Evolutionary conservation across 1,284 basidiomycete genomes (phyloP).

Genomic region (Mrakiaceae sp.): DNA sequence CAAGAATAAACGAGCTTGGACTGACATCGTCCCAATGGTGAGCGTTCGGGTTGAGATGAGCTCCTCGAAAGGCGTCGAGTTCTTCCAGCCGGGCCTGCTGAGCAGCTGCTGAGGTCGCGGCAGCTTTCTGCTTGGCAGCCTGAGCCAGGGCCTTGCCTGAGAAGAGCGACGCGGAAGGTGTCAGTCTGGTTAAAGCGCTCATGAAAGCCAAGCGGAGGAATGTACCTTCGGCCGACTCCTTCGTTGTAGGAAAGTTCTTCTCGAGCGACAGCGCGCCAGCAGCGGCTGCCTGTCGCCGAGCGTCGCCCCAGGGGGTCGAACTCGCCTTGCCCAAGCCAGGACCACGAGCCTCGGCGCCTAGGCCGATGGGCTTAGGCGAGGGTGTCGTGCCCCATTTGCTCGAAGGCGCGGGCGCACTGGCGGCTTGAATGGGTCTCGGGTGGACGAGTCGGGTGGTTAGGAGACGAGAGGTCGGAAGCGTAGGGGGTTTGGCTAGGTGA

Average conservation of each 20-base stretch:
- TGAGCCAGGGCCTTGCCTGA: conserved; percentile 31
- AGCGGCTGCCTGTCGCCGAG: too few species aligned
- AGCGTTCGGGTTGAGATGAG: conserved; percentile 79
- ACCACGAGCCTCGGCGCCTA: too few species aligned
- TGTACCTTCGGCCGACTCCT: conserved; percentile 72
- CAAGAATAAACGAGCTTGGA: conserved; percentile 19
- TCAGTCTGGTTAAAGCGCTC: conserved; percentile 1
- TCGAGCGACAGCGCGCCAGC: conserved; percentile 35
- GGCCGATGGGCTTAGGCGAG: conserved; percentile 26
- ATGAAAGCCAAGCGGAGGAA: conserved; percentile 16
- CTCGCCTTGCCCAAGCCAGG: too few species aligned
- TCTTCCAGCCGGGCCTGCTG: conserved; percentile 47
- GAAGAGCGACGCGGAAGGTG: background rate
- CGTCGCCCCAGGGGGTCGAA: too few species aligned
- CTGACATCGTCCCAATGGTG: conserved; percentile 93
- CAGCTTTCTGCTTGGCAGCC: conserved; percentile 28
- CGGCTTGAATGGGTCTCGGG: conserved; percentile 63
- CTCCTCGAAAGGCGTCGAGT: conserved; percentile 76
- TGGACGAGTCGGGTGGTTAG: conserved; percentile 60
- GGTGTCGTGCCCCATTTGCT: conserved; percentile 36
- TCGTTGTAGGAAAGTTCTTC: conserved; percentile 77
- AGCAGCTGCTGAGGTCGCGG: conserved; percentile 37
- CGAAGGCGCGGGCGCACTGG: conserved; percentile 46
- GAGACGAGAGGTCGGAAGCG: conserved; percentile 43
- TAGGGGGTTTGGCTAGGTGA: background rate